A percentile compares a stretch with the other conserved stretches of the same genome.
phyloP scores from a whole-genome alignment of 192 early-diverging fungal species.

The Powellomyces hirtus region DNA sequence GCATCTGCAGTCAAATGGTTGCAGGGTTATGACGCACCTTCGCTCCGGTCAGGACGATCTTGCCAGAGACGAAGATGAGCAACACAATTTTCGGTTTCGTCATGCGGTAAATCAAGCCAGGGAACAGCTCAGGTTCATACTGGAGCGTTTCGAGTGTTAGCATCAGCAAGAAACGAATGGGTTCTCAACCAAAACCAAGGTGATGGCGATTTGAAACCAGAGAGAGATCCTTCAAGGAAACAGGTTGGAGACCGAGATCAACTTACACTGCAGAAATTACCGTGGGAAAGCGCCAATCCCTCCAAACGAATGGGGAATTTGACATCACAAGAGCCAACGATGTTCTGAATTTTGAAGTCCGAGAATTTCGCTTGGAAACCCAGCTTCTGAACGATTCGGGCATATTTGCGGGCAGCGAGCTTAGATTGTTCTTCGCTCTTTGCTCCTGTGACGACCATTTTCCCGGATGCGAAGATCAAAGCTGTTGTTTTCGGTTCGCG shows the following conservation, averaged over 20 bases:
- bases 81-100: conserved; percentile 97
- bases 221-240: not conserved
- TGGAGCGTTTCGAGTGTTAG: too few relatives aligned
- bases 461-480: conserved; percentile 98
- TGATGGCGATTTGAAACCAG: too few relatives aligned
- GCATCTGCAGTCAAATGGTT: not conserved
- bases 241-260: not conserved
- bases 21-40: conserved; percentile 53
- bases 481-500: conserved; percentile 99
- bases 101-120: conserved; percentile 99
- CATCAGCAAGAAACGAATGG: too few relatives aligned
- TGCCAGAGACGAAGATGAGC: conserved; percentile 98
- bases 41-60: conserved; percentile 99
- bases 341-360: conserved; percentile 99
- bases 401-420: conserved; percentile 97
- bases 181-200: too few relatives aligned
- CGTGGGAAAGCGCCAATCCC: conserved; percentile 92
- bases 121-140: conserved; percentile 99
- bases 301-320: conserved; percentile 99
- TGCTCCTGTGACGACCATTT: conserved; percentile 98
- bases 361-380: conserved; percentile 97
- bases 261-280: conserved; percentile 84
- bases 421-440: conserved; percentile 98
- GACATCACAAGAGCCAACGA: conserved; percentile 98
- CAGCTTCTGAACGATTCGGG: conserved; percentile 97